phyloP scores from a whole-genome alignment of 306 rosid species.

The Fagus crenata region DNA sequence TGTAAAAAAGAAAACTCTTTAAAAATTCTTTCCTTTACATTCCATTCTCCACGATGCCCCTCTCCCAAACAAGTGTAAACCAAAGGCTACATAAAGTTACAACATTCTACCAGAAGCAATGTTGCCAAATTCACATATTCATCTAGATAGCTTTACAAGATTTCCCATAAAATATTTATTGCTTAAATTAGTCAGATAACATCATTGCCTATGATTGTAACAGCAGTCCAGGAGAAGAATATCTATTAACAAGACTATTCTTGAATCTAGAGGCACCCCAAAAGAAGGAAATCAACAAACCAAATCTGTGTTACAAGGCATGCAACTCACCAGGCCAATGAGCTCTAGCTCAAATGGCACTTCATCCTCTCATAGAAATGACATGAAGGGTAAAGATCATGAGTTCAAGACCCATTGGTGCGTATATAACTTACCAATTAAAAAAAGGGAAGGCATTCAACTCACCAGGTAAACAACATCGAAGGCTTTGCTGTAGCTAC shows the following conservation, averaged over 20 bases:
- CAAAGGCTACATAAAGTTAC: not conserved
- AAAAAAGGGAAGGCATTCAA: constrained; percentile 12
- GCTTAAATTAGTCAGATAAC: not conserved
- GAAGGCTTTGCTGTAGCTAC: constrained; percentile 63
- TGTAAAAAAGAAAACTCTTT: no score
- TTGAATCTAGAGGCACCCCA: not conserved
- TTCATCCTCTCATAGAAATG: no score
- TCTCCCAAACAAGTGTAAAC: not conserved
- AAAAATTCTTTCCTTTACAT: no score
- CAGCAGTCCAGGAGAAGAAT: not conserved
- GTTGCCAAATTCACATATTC: not conserved
- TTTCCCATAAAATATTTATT: not conserved
- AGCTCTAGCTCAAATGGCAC: no score
- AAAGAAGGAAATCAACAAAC: not conserved
- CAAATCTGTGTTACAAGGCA: not conserved
- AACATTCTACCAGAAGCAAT: not conserved
- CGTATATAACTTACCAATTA: not conserved
- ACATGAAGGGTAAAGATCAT: no score
- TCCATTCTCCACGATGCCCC: no score
- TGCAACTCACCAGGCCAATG: constrained; percentile 52
- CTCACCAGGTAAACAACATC: constrained; percentile 86
- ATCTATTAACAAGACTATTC: not conserved
- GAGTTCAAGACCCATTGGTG: no score
- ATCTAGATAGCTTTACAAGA: not conserved
- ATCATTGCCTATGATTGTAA: not conserved